Evolutionary conservation across 2,329 filamentous ascomycete species (phyloP).

Genomic region (Chrysosporium queenslandicum): DNA sequence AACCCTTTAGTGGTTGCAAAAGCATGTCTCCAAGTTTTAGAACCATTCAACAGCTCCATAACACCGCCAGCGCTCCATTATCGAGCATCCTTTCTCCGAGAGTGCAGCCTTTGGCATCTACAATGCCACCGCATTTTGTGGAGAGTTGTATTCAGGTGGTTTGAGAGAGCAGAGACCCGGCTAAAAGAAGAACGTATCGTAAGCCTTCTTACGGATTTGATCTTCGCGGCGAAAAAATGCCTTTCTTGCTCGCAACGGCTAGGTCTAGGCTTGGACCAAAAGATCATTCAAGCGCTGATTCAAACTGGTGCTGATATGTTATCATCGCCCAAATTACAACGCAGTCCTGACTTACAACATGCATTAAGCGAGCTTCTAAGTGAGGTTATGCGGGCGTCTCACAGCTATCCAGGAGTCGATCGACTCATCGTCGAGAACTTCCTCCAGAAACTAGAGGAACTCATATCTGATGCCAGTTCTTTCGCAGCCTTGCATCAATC

Average conservation of each 20-base stretch:
- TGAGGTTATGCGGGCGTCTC: constrained; percentile 20
- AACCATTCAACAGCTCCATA: constrained; percentile 21
- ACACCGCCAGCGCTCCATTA: constrained; percentile 16
- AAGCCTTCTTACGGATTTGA: constrained; percentile 22
- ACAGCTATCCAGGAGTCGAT: constrained; percentile 17
- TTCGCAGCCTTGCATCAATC: constrained; percentile 22
- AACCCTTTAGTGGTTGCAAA: constrained; percentile 22
- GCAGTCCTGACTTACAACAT: constrained; percentile 24
- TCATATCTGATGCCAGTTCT: constrained; percentile 18
- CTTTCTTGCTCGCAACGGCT: constrained; percentile 20
- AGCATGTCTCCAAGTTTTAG: constrained; percentile 25
- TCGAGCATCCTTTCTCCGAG: constrained; percentile 22
- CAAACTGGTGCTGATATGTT: constrained; percentile 28
- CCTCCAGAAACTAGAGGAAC: constrained; percentile 21
- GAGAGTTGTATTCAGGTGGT: constrained; percentile 24
- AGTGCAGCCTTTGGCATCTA: constrained; percentile 28
- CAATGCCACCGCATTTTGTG: constrained; percentile 29
- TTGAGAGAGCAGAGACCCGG: constrained; percentile 18
- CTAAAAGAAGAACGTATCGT: constrained; percentile 17
- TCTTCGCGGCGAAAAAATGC: constrained; percentile 21
- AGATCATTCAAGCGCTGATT: constrained; percentile 23
- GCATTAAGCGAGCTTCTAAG: constrained; percentile 25
- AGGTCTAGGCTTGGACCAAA: constrained; percentile 20
- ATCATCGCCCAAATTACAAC: constrained; percentile 19
- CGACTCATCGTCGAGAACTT: constrained; percentile 23